Percentiles rank a stretch among this genome's conserved stretches.
Conservation (phyloP, 2,329 filamentous ascomycete genomes). For the Fusarium hostae region DNA sequence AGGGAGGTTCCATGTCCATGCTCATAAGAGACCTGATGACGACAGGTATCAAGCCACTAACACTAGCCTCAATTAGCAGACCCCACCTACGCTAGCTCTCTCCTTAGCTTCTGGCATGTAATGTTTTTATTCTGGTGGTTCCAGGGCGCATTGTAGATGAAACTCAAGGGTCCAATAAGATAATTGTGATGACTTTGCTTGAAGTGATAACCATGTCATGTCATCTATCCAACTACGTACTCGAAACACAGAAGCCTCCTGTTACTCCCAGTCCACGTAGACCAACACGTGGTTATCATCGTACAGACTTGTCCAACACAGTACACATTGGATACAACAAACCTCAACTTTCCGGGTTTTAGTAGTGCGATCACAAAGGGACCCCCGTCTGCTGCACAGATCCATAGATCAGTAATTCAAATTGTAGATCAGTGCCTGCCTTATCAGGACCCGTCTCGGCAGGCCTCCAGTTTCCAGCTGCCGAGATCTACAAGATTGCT, state of each 20-base stretch:
- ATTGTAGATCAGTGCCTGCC: slow-evolving; percentile 34
- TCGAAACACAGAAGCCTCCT: not conserved
- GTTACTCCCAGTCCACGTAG: not conserved
- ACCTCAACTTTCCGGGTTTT: slow-evolving; percentile 12
- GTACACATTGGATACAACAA: not conserved
- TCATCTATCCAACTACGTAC: not conserved
- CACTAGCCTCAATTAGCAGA: slow-evolving; percentile 27
- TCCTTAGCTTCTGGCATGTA: not conserved
- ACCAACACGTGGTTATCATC: slow-evolving; percentile 13
- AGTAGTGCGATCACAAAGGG: not conserved
- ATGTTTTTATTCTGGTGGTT: not conserved
- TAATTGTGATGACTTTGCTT: not conserved
- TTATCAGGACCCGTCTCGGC: slow-evolving; percentile 16
- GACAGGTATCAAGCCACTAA: slow-evolving; percentile 44
- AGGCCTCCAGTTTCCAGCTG: slow-evolving; percentile 23
- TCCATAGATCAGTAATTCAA: slow-evolving; percentile 22
- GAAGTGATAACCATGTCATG: not conserved
- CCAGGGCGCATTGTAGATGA: not conserved
- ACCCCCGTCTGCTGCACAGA: slow-evolving; percentile 20
- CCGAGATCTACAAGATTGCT: slow-evolving; percentile 34
- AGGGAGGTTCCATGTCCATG: slow-evolving; percentile 33
- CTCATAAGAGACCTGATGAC: slow-evolving; percentile 35
- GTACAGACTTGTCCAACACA: slow-evolving; percentile 8
- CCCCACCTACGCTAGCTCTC: slow-evolving; percentile 19
- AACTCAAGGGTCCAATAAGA: slow-evolving; percentile 18